Percentiles rank a stretch among this genome's conserved stretches.
These are phyloP conservation scores for Phytophthora foliorum DNA, from an alignment of 352 stramenopile genomes.

Conservation along the genomic window DNA sequence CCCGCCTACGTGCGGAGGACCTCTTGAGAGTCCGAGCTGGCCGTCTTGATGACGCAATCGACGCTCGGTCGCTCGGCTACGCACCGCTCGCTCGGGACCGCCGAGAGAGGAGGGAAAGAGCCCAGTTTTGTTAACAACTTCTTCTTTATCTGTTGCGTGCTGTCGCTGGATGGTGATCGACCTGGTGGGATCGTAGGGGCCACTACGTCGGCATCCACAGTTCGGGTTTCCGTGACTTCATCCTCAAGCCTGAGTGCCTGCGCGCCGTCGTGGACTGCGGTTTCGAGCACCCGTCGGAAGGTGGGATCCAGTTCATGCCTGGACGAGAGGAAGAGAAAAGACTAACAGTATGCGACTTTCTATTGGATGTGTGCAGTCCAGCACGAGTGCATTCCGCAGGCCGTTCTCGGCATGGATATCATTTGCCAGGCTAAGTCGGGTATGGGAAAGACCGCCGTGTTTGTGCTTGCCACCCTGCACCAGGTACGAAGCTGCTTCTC, in stretches of 20 bases:
- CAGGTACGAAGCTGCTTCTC: no score
- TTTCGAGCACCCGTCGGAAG: constrained; percentile 99
- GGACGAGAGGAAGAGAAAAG: neutral
- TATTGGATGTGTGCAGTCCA: constrained; percentile 81
- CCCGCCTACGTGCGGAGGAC: constrained; percentile 24
- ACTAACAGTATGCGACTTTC: constrained; percentile 22
- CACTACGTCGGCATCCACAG: constrained; percentile 99
- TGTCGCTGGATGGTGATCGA: constrained; percentile 27
- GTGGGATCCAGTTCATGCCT: constrained; percentile 46
- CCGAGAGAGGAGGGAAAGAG: constrained; percentile 29
- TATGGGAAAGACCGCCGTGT: constrained; percentile 99
- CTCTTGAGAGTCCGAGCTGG: constrained; percentile 17
- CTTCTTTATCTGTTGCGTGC: constrained; percentile 84
- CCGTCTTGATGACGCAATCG: constrained; percentile 35
- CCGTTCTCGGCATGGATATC: constrained; percentile 99
- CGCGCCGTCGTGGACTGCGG: constrained; percentile 99
- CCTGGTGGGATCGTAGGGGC: constrained; percentile 81
- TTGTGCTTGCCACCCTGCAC: constrained; percentile 99
- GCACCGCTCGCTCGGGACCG: constrained; percentile 25
- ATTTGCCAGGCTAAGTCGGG: constrained; percentile 99
- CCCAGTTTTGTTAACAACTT: constrained; percentile 82
- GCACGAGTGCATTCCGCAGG: constrained; percentile 99
- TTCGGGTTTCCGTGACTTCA: constrained; percentile 99
- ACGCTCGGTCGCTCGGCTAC: constrained; percentile 32
- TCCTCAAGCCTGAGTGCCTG: constrained; percentile 99